Base-by-base conservation (phyloP, 1,284 basidiomycete genomes). In the Ustilago xerochloae region DNA sequence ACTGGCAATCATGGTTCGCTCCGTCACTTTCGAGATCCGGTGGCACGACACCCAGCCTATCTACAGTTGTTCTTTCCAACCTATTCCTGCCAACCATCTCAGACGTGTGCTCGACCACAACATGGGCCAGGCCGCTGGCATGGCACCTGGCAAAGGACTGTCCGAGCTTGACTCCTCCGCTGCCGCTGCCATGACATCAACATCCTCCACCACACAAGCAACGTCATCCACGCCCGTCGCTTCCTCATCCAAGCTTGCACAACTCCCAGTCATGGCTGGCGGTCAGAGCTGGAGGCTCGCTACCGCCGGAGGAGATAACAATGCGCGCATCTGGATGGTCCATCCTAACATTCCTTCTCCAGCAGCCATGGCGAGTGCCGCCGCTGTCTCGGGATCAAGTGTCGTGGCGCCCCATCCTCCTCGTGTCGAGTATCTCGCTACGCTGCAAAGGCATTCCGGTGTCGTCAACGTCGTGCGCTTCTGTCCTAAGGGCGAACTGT, bases 401-500 rank as follows among this genome's bases (percentile, higher is more conserved):
- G 30, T 60, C 26, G 63, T 75, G 4, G 63, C 75, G 12, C 75
- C 79, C 6, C 75, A 83, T 56, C 75, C 82, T 9, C 93, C 96
- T n/a, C 89, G 94, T 59, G 92, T 96, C 51, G 97, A 99, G 84
- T 99, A 97, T 83, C 90, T 97, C 26, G 91, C 97, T 2, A 99
- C 96, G 0, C 89, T 99, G 53, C 91, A 89, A 77, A 90, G 94
- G 81, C 96, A 99, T 85, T 94, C 93, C 12, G 93, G 93, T 22
- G 90, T 94, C 6, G 96, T 99, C 68, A 99, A 99, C 77, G 96
- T 97, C 15, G 96, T 97, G 24, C 88, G 96, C 47, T 99, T 94
- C 87, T 95, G 93, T 79, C 96, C 96, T 8, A 60, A 63, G 22
- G 81, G 80, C 22, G 82, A 83, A 22, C 41, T 80, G 18, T 64